Evolutionary conservation across 2,329 filamentous ascomycete species (phyloP).

Genomic region (Talaromyces piceae): DNA sequence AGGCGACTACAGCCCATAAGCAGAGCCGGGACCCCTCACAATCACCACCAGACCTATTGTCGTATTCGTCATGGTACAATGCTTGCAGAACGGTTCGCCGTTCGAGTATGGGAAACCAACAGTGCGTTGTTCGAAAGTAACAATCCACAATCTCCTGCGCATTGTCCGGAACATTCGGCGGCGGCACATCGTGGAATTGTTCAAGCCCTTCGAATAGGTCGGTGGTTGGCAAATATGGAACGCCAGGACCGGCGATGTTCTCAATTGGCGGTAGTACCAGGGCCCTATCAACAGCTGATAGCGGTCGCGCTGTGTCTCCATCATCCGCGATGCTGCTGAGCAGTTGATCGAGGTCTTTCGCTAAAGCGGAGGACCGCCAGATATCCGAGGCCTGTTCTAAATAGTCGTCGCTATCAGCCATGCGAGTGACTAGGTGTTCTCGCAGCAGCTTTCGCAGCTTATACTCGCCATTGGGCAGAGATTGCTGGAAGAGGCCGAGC

Average conservation of each 20-base stretch:
- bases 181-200: slow-evolving; percentile 24
- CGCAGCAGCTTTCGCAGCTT: slow-evolving; percentile 40
- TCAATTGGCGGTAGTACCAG: slow-evolving; percentile 1
- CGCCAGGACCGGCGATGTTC: background rate
- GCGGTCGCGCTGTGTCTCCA: slow-evolving; percentile 1
- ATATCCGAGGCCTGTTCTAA: slow-evolving; percentile 9
- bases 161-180: slow-evolving; percentile 47
- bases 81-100: slow-evolving; percentile 53
- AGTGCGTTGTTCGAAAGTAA: slow-evolving; percentile 68
- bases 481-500: slow-evolving; percentile 38
- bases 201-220: slow-evolving; percentile 15
- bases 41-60: slow-evolving; percentile 17
- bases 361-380: slow-evolving; percentile 9
- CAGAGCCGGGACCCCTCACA: slow-evolving; percentile 5
- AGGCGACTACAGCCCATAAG: slow-evolving; percentile 53
- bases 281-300: background rate
- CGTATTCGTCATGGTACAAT: slow-evolving; percentile 44
- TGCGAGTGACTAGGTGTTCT: slow-evolving; percentile 50
- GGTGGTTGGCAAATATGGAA: background rate
- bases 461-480: slow-evolving; percentile 9
- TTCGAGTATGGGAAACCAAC: slow-evolving; percentile 68
- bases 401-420: slow-evolving; percentile 42
- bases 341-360: slow-evolving; percentile 8
- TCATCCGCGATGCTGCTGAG: slow-evolving; percentile 1
- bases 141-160: slow-evolving; percentile 55